Conservation (phyloP, 2,329 filamentous ascomycete species). For the Diaporthe eres region DNA sequence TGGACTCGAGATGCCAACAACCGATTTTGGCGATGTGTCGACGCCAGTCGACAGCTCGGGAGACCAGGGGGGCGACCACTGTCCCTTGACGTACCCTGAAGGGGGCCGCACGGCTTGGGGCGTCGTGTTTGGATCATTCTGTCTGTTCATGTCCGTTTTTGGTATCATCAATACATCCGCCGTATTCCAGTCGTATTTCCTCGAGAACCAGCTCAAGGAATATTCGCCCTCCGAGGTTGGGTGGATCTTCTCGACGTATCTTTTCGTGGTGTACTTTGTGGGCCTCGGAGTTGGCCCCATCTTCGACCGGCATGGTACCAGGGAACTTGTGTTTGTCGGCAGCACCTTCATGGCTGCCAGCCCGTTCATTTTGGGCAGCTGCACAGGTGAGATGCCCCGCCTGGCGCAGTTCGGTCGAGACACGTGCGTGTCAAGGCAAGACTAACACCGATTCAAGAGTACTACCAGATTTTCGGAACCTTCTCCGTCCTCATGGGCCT, state of each 20-base stretch:
- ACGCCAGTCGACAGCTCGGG: neutral
- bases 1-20: neutral
- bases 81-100: constrained; percentile 75
- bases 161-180: constrained; percentile 83
- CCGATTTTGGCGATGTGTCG: neutral
- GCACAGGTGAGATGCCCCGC: constrained; percentile 59
- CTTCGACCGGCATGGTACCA: constrained; percentile 83
- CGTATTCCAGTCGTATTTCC: constrained; percentile 83
- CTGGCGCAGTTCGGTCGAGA: neutral
- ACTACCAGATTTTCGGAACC: constrained; percentile 85
- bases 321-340: constrained; percentile 74
- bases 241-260: constrained; percentile 88
- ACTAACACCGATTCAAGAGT: constrained; percentile 58
- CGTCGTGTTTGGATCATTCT: constrained; percentile 82
- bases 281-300: constrained; percentile 86
- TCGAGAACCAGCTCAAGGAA: constrained; percentile 76
- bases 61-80: neutral
- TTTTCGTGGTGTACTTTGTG: constrained; percentile 85
- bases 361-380: constrained; percentile 77
- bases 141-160: constrained; percentile 77
- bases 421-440: neutral
- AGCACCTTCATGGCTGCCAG: constrained; percentile 72
- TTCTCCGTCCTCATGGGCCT: constrained; percentile 81
- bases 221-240: constrained; percentile 78
- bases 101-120: constrained; percentile 80